A percentile compares a stretch with the other conserved stretches of the same genome.
Conservation (phyloP, 108 stramenopile species). For the Skeletonema menzelii region DNA sequence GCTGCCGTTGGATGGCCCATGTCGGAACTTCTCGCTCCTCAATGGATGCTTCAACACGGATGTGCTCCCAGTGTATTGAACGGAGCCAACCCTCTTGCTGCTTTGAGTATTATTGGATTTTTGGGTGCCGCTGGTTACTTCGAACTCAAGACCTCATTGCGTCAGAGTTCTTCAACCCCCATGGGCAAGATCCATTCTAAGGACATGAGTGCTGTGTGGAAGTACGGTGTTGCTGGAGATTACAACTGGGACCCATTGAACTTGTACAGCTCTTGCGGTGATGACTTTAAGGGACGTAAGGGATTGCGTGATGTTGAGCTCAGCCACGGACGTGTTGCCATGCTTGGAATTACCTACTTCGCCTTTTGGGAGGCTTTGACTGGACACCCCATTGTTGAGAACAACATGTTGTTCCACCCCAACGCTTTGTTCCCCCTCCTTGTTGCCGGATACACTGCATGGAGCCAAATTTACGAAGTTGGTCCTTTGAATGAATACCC, state of each 20-base stretch:
- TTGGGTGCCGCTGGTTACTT: conserved; percentile 69
- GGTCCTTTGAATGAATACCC: conserved; percentile 45
- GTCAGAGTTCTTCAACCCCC: conserved; percentile 44
- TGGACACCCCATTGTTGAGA: conserved; percentile 74
- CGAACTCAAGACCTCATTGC: conserved; percentile 74
- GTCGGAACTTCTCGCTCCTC: conserved; percentile 67
- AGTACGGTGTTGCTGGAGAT: conserved; percentile 83
- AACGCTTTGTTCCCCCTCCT: conserved; percentile 66
- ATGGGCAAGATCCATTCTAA: conserved; percentile 59
- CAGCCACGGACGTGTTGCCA: conserved; percentile 77
- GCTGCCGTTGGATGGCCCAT: conserved; percentile 83
- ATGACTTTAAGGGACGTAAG: conserved; percentile 77
- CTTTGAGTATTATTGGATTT: conserved; percentile 51
- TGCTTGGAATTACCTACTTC: conserved; percentile 80
- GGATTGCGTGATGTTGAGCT: conserved; percentile 76
- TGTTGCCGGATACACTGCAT: conserved; percentile 57
- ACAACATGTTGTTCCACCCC: conserved; percentile 80
- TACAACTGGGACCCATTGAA: conserved; percentile 82
- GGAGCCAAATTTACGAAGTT: conserved; percentile 66
- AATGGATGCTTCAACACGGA: conserved; percentile 68
- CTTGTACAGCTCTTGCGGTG: conserved; percentile 62
- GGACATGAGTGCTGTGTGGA: conserved; percentile 75
- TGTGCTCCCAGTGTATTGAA: conserved; percentile 78
- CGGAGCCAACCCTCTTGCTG: conserved; percentile 71
- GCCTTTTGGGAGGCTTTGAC: conserved; percentile 76